Evolutionary conservation across 2,329 filamentous ascomycete genomes (phyloP), one percentile per base, ranked within the genome.

Genomic region (Dothistroma pini): DNA sequence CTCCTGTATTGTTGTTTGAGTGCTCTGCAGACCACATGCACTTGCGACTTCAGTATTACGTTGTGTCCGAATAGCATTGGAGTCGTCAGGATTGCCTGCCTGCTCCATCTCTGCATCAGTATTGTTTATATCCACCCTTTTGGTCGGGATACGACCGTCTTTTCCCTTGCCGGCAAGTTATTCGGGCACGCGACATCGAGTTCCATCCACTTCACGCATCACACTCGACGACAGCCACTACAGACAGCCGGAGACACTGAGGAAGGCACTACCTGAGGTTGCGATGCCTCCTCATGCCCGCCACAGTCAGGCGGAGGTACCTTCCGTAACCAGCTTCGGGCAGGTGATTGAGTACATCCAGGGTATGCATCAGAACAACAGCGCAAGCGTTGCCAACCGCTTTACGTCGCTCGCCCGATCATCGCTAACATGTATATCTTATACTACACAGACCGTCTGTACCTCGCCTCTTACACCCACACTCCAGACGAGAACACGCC

Each of bases 271-370:
- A n/a, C 32, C 11, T 11, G 53, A 60, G 58, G 58, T 53, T 35
- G 48, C 25, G 5, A 74, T 74, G 71, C 71, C 72, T 69, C 69
- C 69, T 55, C 63, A 66, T 47, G 60, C 67, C 51, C 66, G 66
- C 62, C 58, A 59, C 60, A 68, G 64, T 64, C 62, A 63, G 35
- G 66, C 68, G 54, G 69, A 73, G 64, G 66, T 71, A 62, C 64
- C 71, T 60, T 68, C 70, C 60, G 63, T 71, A 59, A 79, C 72
- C 75, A 89, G 86, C 77, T 85, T 90, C 79, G 92, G 91, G 65
- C 91, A 96, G 80, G 87, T 96, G 70, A 93, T 97, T 74, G 93
- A 97, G 81, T 97, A 96, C 78, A 96, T 97, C 71, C 90, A 92
- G 81, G 90, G 92, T 96, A 83, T 72, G 85, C 25, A n/a, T 16